phyloP scores from a whole-genome alignment of 768 basidiomycete species.

The Inosperma sp. region DNA sequence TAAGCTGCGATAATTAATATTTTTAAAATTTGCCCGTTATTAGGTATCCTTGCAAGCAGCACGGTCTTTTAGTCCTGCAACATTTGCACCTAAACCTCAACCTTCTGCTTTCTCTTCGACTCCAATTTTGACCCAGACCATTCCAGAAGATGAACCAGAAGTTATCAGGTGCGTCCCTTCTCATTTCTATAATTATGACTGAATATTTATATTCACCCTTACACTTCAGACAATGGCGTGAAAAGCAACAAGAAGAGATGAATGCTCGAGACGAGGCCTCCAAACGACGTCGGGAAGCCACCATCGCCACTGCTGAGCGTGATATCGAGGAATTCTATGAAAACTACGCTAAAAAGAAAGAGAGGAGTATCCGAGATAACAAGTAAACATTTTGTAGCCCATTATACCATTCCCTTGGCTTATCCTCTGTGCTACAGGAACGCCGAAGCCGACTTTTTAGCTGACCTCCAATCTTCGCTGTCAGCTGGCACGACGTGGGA shows the following conservation, averaged over 20 bases:
- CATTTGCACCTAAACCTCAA: constrained; percentile 77
- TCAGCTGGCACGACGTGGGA: constrained; percentile 94
- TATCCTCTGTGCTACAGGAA: constrained; percentile 49
- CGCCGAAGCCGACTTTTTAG: constrained; percentile 76
- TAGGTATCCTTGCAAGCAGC: constrained; percentile 29
- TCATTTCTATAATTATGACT: constrained; percentile 1
- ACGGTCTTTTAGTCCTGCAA: constrained; percentile 42
- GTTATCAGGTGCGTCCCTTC: constrained; percentile 65
- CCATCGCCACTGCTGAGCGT: constrained; percentile 76
- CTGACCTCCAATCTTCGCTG: constrained; percentile 66
- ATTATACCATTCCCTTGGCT: neutral
- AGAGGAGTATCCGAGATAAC: constrained; percentile 88
- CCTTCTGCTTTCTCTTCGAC: constrained; percentile 65
- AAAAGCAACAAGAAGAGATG: constrained; percentile 81
- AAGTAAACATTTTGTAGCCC: constrained; percentile 51
- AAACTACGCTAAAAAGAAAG: constrained; percentile 83
- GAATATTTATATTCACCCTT: neutral
- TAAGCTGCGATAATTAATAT: neutral
- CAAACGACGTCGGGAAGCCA: constrained; percentile 72
- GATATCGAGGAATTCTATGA: constrained; percentile 90
- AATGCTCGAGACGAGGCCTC: constrained; percentile 77
- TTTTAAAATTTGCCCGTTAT: neutral
- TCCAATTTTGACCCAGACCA: constrained; percentile 63
- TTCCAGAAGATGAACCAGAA: constrained; percentile 79
- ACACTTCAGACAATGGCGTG: constrained; percentile 82